Base-by-base conservation (phyloP, 2,329 filamentous ascomycete species). In the Colletotrichum lupini region DNA sequence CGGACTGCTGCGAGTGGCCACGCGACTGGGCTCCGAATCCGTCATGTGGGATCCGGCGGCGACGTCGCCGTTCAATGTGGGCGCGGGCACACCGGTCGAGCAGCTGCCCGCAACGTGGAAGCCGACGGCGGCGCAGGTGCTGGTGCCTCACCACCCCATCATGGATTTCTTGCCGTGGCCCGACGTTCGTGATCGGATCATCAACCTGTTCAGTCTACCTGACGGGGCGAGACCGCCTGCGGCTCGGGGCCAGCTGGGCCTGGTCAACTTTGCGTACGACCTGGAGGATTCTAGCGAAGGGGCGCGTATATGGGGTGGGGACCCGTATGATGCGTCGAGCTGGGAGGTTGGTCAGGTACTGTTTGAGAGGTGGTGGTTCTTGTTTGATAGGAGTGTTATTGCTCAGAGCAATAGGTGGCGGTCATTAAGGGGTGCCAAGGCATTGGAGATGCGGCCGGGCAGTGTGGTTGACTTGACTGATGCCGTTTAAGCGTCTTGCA, bases 301-400 rank as follows among this genome's bases (percentile, higher is more conserved):
- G 1, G 76, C 87, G 64, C 78, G 85, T 14, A 83, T 91, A 73
- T 87, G 84, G 78, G 85, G 87, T 5, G 77, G 80, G 0, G 86
- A 90, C 74, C 86, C 87, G 24, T 87, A 85, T 74, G 83, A 87
- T 61, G 80, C 83, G 6, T 77, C 78, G 28, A 83, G 82, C 35
- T 92, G 89, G 89, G 89, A 92, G 78, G 83, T 91, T 14, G 89
- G 89, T 1, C 88, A 91, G 78, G 77, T 85, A n/a, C 79, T 91
- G 26, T 91, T 90, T 78, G 84, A 87, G 78, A 83, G 85, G 53
- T 91, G 89, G 89, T 92, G 88, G 88, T 91, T 89, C 80, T 79
- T 89, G 46, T 87, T 91, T 77, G 89, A 91, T 76, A 78, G 83
- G 9, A 81, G 82, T 12, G 84, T 91, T 19, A 79, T 91, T n/a